These are phyloP conservation scores for Colletotrichum sp. DNA, from an alignment of 2,329 filamentous ascomycete genomes.

Conservation along the genomic window DNA sequence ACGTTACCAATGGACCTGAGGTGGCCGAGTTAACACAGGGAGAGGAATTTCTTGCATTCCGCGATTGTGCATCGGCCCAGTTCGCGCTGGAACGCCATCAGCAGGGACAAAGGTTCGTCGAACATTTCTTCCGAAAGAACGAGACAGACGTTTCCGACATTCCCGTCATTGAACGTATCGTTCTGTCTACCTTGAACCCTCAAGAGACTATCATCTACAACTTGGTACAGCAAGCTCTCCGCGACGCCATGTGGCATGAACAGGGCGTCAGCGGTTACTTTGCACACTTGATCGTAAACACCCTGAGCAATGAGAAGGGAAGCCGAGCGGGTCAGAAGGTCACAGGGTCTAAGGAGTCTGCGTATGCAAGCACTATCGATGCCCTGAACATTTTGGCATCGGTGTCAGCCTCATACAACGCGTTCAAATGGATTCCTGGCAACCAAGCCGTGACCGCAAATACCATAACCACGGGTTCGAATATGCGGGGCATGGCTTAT, in stretches of 20 bases:
- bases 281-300: neutral
- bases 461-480: neutral
- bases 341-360: neutral
- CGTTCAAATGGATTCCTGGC: neutral
- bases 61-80: constrained; percentile 36
- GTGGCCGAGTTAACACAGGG: constrained; percentile 30
- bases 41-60: constrained; percentile 36
- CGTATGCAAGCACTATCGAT: neutral
- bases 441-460: neutral
- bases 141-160: constrained; percentile 28
- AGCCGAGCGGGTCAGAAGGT: neutral
- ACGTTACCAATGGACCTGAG: constrained; percentile 36
- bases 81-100: constrained; percentile 38
- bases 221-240: constrained; percentile 32
- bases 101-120: constrained; percentile 35
- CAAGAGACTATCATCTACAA: constrained; percentile 30
- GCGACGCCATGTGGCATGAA: constrained; percentile 30
- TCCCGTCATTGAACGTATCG: constrained; percentile 24
- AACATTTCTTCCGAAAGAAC: constrained; percentile 35
- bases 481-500: neutral
- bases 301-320: neutral
- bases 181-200: constrained; percentile 29
- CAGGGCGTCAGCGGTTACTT: constrained; percentile 12
- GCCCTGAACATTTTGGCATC: neutral
- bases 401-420: neutral